Evolutionary conservation across 139 green algal species (phyloP).

Genomic region (Coelastrella sp.): DNA sequence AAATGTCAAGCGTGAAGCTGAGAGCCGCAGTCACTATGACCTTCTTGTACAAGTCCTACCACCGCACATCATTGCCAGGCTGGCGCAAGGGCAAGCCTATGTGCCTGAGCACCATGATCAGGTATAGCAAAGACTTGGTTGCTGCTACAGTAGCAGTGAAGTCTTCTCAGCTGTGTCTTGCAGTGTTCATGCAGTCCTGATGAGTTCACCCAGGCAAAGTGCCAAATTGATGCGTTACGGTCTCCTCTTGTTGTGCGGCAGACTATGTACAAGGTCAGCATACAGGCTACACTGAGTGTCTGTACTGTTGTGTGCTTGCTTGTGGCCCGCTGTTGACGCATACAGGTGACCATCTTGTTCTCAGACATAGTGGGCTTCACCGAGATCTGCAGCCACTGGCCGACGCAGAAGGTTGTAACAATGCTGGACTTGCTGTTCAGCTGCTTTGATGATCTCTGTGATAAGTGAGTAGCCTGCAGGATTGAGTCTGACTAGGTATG

Average conservation of each 20-base stretch:
- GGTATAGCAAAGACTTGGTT: not conserved
- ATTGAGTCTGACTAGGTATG: no score
- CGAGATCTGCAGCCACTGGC: conserved; percentile 11
- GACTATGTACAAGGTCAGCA: no score
- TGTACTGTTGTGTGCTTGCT: no score
- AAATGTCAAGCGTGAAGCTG: conserved; percentile 10
- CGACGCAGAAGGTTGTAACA: not conserved
- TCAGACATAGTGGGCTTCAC: conserved; percentile 38
- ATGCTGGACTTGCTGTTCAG: conserved; percentile 34
- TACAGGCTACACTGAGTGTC: no score
- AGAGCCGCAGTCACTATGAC: conserved; percentile 16
- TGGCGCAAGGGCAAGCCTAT: conserved; percentile 3
- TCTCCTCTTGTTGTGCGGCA: no score
- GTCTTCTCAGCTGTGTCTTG: no score
- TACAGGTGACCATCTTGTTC: conserved; percentile 41
- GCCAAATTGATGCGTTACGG: no score
- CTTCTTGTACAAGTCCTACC: conserved; percentile 29
- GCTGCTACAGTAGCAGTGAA: no score
- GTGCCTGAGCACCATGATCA: conserved; percentile 26
- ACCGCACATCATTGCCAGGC: conserved; percentile 15
- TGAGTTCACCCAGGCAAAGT: no score
- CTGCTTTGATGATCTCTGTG: conserved; percentile 32
- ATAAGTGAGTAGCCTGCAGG: not conserved
- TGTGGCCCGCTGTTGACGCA: no score
- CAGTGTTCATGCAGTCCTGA: no score